phyloP scores from a whole-genome alignment of 768 basidiomycete genomes.

The Phylloporus rhodoxanthus region DNA sequence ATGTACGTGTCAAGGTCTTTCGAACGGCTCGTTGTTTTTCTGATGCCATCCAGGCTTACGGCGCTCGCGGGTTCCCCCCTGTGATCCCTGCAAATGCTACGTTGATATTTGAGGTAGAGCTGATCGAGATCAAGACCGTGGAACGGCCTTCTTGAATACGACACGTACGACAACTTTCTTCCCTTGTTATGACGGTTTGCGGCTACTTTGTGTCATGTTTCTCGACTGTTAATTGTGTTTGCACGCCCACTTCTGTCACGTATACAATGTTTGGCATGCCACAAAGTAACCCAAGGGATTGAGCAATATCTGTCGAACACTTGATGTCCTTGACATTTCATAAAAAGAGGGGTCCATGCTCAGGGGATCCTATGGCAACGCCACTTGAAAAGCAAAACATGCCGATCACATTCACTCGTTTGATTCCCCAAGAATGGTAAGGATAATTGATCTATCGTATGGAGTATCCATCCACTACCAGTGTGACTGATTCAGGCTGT shows the following conservation, averaged over 20 bases:
- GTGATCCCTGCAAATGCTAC: conserved; percentile 73
- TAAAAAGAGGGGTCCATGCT: neutral
- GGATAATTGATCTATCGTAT: neutral
- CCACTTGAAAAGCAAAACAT: neutral
- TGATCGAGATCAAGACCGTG: conserved; percentile 54
- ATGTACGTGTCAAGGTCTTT: conserved; percentile 42
- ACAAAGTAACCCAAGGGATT: neutral
- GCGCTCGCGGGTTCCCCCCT: conserved; percentile 67
- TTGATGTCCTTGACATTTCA: neutral
- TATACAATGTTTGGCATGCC: neutral
- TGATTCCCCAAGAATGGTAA: neutral
- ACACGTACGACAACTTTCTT: conserved; percentile 18
- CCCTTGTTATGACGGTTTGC: conserved; percentile 8
- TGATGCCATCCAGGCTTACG: conserved; percentile 52
- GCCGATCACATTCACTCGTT: no score
- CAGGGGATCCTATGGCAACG: neutral
- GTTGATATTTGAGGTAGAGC: conserved; percentile 79
- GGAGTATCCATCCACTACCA: neutral
- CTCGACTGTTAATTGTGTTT: conserved; percentile 19
- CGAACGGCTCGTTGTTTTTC: neutral
- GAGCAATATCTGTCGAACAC: neutral
- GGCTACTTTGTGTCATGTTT: conserved; percentile 23
- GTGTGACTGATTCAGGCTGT: conserved; percentile 6
- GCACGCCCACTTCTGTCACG: no score
- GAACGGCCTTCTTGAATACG: conserved; percentile 26